These are phyloP conservation scores for Penicillium sclerotiorum DNA, from an alignment of 2,329 filamentous ascomycete genomes.

Conservation along the genomic window DNA sequence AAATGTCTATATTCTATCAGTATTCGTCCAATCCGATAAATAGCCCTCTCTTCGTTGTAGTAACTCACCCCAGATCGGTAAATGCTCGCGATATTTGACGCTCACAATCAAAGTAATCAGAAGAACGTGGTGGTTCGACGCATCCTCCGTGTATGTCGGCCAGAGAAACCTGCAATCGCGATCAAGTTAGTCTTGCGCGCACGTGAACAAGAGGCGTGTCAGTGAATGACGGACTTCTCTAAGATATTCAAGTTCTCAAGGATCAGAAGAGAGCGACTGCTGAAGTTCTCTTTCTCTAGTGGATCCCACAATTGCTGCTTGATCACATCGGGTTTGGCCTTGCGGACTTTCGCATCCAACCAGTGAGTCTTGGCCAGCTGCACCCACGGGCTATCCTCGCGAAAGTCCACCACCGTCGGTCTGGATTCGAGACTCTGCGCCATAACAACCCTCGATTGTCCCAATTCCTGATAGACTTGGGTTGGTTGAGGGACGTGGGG, in stretches of 20 bases:
- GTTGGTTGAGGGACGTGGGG: conserved; percentile 21
- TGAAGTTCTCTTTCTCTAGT: conserved; percentile 79
- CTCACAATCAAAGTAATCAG: conserved; percentile 84
- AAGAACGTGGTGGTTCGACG: conserved; percentile 89
- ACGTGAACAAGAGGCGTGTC: neutral
- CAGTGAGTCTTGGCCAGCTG: conserved; percentile 82
- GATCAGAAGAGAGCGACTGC: conserved; percentile 73
- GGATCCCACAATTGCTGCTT: conserved; percentile 88
- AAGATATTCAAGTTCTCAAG: conserved; percentile 89
- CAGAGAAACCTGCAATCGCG: conserved; percentile 73
- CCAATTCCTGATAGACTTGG: conserved; percentile 26
- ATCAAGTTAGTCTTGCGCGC: conserved; percentile 25
- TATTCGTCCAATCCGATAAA: conserved; percentile 2
- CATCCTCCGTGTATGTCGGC: conserved; percentile 86
- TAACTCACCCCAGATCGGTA: conserved; percentile 79
- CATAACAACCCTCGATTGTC: conserved; percentile 57
- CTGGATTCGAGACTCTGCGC: conserved; percentile 54
- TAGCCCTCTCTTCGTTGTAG: neutral
- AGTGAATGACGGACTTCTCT: conserved; percentile 63
- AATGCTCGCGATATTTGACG: conserved; percentile 81
- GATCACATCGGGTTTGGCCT: conserved; percentile 78
- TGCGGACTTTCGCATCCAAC: conserved; percentile 73
- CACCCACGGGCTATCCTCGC: conserved; percentile 54
- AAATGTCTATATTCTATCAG: conserved; percentile 62
- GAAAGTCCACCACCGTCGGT: conserved; percentile 47